A percentile compares a stretch with the other conserved stretches of the same genome.
Evolutionary conservation across 163 green algal species (phyloP).

Genomic region (Chlorella variabilis): DNA sequence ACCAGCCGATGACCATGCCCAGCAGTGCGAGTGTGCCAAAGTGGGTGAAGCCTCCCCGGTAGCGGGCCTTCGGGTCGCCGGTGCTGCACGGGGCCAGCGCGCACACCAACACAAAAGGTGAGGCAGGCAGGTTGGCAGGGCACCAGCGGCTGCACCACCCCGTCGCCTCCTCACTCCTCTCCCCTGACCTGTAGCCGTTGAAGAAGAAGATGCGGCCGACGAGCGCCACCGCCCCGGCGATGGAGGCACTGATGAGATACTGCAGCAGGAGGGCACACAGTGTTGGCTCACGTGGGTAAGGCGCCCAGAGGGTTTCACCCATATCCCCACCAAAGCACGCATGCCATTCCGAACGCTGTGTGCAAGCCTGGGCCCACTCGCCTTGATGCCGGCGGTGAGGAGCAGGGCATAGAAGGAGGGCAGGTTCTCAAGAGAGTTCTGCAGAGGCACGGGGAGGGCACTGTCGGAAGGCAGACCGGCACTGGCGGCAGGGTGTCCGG

Average conservation of each 20-base stretch:
- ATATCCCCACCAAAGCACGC: no score
- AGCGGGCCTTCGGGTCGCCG: conserved; percentile 25
- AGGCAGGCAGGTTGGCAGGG: no score
- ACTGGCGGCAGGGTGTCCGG: no score
- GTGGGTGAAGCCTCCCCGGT: conserved; percentile 26
- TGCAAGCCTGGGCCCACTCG: no score
- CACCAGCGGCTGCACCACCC: no score
- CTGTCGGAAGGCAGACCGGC: neutral
- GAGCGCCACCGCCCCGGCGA: conserved; percentile 1
- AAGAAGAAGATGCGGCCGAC: conserved; percentile 36
- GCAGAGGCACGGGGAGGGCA: conserved; percentile 49
- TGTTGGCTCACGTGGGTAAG: no score
- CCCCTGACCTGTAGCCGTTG: neutral
- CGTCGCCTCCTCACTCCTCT: no score
- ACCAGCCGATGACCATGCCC: conserved; percentile 28
- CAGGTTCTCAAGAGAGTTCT: conserved; percentile 77
- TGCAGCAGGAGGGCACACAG: neutral
- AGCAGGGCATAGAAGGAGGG: conserved; percentile 66
- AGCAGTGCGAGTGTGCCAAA: conserved; percentile 1
- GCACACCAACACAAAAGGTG: neutral
- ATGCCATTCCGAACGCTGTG: no score
- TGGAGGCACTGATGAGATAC: conserved; percentile 30
- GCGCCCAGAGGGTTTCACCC: no score
- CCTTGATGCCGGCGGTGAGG: conserved; percentile 47
- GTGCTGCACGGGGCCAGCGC: neutral